Base-by-base conservation (phyloP, 805 yeast species). In the Lipomyces kockii region DNA sequence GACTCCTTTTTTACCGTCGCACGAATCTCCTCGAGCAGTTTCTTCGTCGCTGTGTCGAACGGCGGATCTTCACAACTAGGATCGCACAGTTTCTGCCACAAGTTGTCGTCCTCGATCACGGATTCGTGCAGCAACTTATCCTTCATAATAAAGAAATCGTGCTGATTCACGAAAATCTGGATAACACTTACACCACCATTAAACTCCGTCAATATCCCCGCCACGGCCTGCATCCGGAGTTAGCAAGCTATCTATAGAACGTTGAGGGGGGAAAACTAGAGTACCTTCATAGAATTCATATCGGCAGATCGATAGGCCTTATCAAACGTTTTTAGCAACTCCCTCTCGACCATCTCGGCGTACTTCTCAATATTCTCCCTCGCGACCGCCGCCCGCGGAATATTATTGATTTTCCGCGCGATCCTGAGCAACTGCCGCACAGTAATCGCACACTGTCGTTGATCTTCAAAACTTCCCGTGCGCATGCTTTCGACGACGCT, bases 141-240 rank as follows among this genome's bases (percentile, higher is more conserved):
- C 69, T 83, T 80, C 49, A 80, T 82, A 63, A 83, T 81, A 77
- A 93, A 89, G 66, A 89, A 84, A 60, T 87, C 89, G 75, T 90
- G 91, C 75, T 90, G 92, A 75, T 86, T 87, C 54, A 93, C 90
- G 78, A 91, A 94, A 60, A 89, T 87, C 75, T 89, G 91, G 8
- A 91, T 89, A 8, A 93, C 94, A 66, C 89, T 87, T 11, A 85
- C 83, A 12, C 97, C 97, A 22, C 92, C 94, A 75, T 94, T 93
- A 80, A 88, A 94, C 68, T 87, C 90, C 62, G 87, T 85, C 60
- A 93, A 81, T 20, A 92, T 85, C 61, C 86, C 86, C 0, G 97
- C 91, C 32, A 78, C 63, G 17, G 67, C 64, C 61, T 64, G 52
- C 5, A 14, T 17, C 25, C 17, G 17, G 6, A 20, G 66, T 55